Evolutionary conservation across 495 filamentous ascomycete species (phyloP).

Genomic region (Barbatosphaeria neglecta): DNA sequence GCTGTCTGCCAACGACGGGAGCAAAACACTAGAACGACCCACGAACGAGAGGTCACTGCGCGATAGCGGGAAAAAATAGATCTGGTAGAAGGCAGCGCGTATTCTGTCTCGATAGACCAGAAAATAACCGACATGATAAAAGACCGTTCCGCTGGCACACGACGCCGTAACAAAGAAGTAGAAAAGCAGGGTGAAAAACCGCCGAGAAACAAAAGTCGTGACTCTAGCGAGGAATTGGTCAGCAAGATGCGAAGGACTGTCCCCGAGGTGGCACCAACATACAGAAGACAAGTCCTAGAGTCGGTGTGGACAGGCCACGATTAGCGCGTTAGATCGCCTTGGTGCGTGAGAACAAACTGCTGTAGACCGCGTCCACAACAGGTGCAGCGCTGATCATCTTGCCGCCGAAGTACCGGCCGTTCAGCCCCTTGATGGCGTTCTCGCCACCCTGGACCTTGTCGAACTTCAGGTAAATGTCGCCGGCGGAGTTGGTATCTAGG

Average conservation of each 20-base stretch:
- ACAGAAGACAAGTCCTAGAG: constrained; percentile 28
- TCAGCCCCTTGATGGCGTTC: constrained; percentile 94
- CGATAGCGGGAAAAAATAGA: too few relatives aligned
- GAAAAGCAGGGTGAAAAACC: not conserved
- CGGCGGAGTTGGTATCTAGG: constrained; percentile 83
- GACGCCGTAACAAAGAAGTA: not conserved
- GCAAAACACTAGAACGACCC: too few relatives aligned
- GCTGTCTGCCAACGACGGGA: too few relatives aligned
- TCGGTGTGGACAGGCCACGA: constrained; percentile 24
- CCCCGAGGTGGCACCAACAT: constrained; percentile 1
- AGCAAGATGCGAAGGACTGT: not conserved
- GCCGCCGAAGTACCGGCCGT: constrained; percentile 90
- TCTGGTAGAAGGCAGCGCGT: too few relatives aligned
- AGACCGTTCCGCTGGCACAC: not conserved
- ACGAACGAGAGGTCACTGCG: too few relatives aligned
- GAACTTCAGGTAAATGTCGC: constrained; percentile 98
- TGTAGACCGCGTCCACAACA: constrained; percentile 97
- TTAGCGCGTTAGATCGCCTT: constrained; percentile 56
- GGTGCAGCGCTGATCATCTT: constrained; percentile 83
- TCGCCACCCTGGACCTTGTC: constrained; percentile 88
- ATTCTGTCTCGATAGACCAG: too few relatives aligned
- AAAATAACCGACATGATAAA: too few relatives aligned
- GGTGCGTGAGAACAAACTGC: constrained; percentile 84
- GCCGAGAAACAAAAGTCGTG: not conserved
- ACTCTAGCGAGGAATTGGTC: not conserved